phyloP scores from a whole-genome alignment of 2,329 filamentous ascomycete genomes.

The Lachnellula subtilissima region DNA sequence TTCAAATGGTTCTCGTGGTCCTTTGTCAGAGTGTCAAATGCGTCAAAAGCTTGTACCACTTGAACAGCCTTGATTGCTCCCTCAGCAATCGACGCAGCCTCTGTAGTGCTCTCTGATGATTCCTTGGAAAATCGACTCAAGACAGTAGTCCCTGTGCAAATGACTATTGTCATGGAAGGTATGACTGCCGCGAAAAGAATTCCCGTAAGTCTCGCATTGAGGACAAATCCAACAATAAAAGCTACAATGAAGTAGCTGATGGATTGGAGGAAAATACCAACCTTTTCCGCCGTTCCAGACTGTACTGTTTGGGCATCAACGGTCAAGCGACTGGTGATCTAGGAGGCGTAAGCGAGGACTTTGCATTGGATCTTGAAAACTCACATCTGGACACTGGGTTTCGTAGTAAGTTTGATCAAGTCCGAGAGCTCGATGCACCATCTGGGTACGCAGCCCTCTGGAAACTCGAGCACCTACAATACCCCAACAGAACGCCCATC shows the following conservation, averaged over 20 bases:
- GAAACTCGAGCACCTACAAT: conserved; percentile 46
- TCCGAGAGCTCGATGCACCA: conserved; percentile 43
- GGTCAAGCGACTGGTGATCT: conserved; percentile 49
- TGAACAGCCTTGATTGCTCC: conserved; percentile 46
- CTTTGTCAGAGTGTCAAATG: conserved; percentile 41
- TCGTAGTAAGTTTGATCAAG: conserved; percentile 50
- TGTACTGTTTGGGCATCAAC: conserved; percentile 54
- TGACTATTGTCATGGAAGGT: conserved; percentile 45
- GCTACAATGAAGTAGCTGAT: conserved; percentile 55
- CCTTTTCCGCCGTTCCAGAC: conserved; percentile 55
- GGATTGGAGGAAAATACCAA: conserved; percentile 50
- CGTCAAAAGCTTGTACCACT: conserved; percentile 50
- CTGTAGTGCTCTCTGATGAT: conserved; percentile 42
- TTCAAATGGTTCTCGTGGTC: conserved; percentile 44
- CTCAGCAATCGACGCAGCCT: conserved; percentile 47
- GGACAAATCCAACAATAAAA: conserved; percentile 55
- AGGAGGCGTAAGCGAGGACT: conserved; percentile 41
- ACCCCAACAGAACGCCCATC: conserved; percentile 46
- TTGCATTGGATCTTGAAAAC: conserved; percentile 13
- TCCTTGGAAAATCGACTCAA: conserved; percentile 38
- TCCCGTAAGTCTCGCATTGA: conserved; percentile 49
- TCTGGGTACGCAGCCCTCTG: conserved; percentile 40
- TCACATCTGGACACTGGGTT: conserved; percentile 44
- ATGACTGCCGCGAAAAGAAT: conserved; percentile 49
- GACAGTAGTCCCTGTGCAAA: conserved; percentile 40